Evolutionary conservation across 306 rosid genomes (phyloP), one percentile per base, ranked within the genome.

Genomic region (Trichosanthes truncata): DNA sequence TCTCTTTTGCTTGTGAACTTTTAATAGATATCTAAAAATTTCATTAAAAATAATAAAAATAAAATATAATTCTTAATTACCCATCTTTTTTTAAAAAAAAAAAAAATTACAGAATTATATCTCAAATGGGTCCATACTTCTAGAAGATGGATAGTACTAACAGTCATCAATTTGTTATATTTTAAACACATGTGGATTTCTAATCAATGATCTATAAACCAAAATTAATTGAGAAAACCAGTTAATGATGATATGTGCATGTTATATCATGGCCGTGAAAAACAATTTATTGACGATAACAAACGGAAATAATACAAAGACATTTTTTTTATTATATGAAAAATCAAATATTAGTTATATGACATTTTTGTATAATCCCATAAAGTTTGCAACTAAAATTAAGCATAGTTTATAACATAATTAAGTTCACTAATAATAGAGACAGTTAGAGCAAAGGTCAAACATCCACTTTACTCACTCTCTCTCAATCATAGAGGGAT

Each of bases 371-470:
- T 23, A 60, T 60, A 26, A 60, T 60, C 36, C 36, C 14, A 60
- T 25, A 60, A 25, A 23, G 66, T 60, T 23, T 25, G 66, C 1
- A 29, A 63, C 71, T 33, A 33, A 33, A 17, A 18, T 36, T 40
- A 41, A 41, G 33, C 29, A 21, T 33, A 35, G 26, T 41, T 69
- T 41, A 69, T n/a, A 18, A 69, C n/a, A 69, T 69, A 69, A 69
- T 69, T 69, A 69, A 69, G 48, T 0, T 10, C 35, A 41, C 48
- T 69, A 21, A 69, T 69, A 69, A 69, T 69, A 69, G 76, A 21
- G 76, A 69, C 76, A 4, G 76, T 69, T 69, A 69, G 76, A 69
- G 55, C 76, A 69, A 40, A 20, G 53, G 76, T 69, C 76, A 69
- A 69, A 69, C 55, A 12, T 69, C 76, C 33, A 69, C 55, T 69